phyloP scores from a whole-genome alignment of 179 eudicot genomes.

The Silene noctiflora region DNA sequence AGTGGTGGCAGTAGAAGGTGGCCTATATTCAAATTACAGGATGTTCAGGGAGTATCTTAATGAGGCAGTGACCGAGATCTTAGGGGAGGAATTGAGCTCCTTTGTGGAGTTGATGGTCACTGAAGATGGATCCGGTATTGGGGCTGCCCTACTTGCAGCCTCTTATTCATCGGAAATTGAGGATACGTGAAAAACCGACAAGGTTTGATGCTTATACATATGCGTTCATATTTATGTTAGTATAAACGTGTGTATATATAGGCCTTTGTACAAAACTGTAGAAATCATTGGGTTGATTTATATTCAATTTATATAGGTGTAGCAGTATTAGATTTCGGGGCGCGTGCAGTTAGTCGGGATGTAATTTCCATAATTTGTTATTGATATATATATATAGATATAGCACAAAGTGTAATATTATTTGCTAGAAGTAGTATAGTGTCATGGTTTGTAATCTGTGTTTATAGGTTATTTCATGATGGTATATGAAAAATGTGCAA shows the following conservation, averaged over 20 bases:
- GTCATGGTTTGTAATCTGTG: slow-evolving; percentile 2
- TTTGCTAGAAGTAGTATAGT: slow-evolving; percentile 19
- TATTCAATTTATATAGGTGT: slow-evolving; percentile 27
- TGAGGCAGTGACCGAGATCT: slow-evolving; percentile 73
- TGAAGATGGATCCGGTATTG: slow-evolving; percentile 87
- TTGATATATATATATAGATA: slow-evolving; percentile 16
- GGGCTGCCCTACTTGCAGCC: slow-evolving; percentile 91
- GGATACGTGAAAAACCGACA: slow-evolving; percentile 34
- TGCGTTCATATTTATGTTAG: slow-evolving; percentile 45
- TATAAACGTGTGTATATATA: slow-evolving; percentile 22
- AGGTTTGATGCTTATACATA: slow-evolving; percentile 22
- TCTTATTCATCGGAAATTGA: slow-evolving; percentile 39
- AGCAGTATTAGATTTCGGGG: no score
- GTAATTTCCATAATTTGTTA: slow-evolving; percentile 19
- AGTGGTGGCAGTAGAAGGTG: slow-evolving; percentile 47
- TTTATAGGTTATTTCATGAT: background rate
- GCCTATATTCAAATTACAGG: slow-evolving; percentile 48
- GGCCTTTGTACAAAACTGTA: slow-evolving; percentile 61
- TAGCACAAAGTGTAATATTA: slow-evolving; percentile 34
- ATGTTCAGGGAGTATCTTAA: slow-evolving; percentile 74
- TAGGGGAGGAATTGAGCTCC: slow-evolving; percentile 70
- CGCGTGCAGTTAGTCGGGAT: background rate
- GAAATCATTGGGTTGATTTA: slow-evolving; percentile 38
- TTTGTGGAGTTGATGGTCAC: slow-evolving; percentile 54
- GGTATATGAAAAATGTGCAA: no score